Evolutionary conservation across 2,329 filamentous ascomycete species (phyloP).

Genomic region (Aspergillus tamarii): DNA sequence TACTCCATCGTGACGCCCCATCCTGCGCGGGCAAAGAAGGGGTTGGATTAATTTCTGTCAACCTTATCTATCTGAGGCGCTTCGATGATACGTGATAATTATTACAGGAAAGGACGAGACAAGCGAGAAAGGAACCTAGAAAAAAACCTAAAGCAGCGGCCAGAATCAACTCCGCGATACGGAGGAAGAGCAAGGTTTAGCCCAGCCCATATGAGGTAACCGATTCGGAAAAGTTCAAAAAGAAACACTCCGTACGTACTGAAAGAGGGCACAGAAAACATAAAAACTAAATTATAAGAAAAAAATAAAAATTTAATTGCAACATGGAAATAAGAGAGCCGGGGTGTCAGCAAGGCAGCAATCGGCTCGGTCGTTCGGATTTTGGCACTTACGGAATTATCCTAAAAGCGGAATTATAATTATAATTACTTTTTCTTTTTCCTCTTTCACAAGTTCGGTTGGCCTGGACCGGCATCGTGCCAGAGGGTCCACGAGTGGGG

Average conservation of each 20-base stretch:
- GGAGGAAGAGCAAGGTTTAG: slow-evolving; percentile 7
- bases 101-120: not conserved
- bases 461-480: not conserved
- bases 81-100: not conserved
- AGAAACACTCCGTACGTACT: not conserved
- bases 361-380: slow-evolving; percentile 27
- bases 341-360: not conserved
- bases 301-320: not conserved
- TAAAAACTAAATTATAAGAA: not conserved
- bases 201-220: not conserved
- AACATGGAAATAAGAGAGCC: too few relatives aligned
- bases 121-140: not conserved
- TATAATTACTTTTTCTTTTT: too few relatives aligned
- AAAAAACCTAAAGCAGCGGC: not conserved
- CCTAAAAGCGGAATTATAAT: not conserved
- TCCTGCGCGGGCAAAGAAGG: not conserved
- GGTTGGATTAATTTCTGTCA: not conserved
- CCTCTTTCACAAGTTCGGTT: slow-evolving; percentile 4
- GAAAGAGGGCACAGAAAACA: not conserved
- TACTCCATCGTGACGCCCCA: not conserved
- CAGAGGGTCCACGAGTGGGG: slow-evolving; percentile 6
- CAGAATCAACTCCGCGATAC: slow-evolving; percentile 12
- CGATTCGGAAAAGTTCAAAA: slow-evolving; percentile 3
- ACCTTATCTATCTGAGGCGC: slow-evolving; percentile 1
- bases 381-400: slow-evolving; percentile 15